Base-by-base conservation (phyloP, 1,284 basidiomycete species). In the Apiotrichum akiyoshidainum region DNA sequence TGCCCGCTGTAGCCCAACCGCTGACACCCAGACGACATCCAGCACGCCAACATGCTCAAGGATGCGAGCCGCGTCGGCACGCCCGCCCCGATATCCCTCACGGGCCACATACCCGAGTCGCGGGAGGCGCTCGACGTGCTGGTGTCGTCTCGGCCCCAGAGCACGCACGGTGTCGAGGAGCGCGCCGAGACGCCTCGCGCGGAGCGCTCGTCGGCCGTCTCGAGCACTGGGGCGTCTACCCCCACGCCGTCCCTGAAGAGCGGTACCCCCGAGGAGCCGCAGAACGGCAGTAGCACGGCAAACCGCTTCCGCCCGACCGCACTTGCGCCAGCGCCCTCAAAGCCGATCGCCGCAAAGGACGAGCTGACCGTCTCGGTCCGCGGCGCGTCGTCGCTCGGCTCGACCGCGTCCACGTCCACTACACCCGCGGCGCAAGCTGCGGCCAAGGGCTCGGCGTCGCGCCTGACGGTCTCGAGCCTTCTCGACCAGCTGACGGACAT, bases 401-500 rank as follows among this genome's bases (percentile, higher is more conserved):
- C 33, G 5, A 42, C 51, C 50, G 55, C 39, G 5, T 53, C 51
- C 34, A 54, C 39, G 5, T 53, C 51, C 39, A 54, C 58, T 16
- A 54, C 64, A 54, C 44, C 55, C 35, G 46, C 35, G 34, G 26
- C 45, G 17, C n/a, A 51, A 13, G 13, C 51, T 7, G 41, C 39
- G 14, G 55, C 58, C 5, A 59, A 62, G 34, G n/a, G 55, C 35
- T 53, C 67, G 4, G 64, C 69, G 10, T 68, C 67, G 64, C 83
- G 86, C 1, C 85, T 87, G 65, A 91, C 88, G 4, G 85, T 97
- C 42, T 85, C 87, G 12, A 80, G 80, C 17, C 80, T 97, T 21
- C 81, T 99, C 1, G 83, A 84, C n/a, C 85, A 90, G 73, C 82
- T 98, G 41, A 92, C 86, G 2, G 85, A 85, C 58, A 88, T 93